A percentile compares a stretch with the other conserved stretches of the same genome.
phyloP scores from a whole-genome alignment of 164 flowering plant species.

The Kalanchoe fedtschenkoi region DNA sequence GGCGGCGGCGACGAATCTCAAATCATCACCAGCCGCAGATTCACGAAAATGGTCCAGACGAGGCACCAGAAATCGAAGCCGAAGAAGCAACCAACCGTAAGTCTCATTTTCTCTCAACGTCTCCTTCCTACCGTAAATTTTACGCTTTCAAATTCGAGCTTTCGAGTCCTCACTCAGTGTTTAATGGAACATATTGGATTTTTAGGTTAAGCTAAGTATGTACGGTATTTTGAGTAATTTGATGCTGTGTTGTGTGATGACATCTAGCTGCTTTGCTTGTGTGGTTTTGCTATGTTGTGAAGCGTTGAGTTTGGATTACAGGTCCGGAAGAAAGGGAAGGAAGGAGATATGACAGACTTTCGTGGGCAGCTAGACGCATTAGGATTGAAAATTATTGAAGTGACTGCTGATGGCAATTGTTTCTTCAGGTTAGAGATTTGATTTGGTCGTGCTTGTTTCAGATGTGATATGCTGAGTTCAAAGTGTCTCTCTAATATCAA shows the following conservation, averaged over 20 bases:
- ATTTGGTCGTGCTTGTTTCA: neutral
- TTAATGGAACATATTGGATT: neutral
- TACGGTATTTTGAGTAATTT: neutral
- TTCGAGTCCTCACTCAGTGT: neutral
- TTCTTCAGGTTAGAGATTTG: constrained; percentile 65
- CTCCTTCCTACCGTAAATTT: neutral
- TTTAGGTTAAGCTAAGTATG: neutral
- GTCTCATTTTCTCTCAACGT: neutral
- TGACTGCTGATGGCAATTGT: constrained; percentile 90
- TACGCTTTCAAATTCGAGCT: neutral
- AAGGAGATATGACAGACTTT: constrained; percentile 42
- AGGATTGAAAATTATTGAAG: constrained; percentile 58
- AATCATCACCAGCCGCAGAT: neutral
- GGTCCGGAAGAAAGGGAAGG: constrained; percentile 56
- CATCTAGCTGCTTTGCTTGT: no score
- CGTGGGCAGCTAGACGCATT: constrained; percentile 60
- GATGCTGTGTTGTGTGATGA: no score
- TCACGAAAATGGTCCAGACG: constrained; percentile 36
- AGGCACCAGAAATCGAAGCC: constrained; percentile 45
- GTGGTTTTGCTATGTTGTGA: neutral
- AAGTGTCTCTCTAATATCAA: neutral
- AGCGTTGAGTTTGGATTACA: constrained; percentile 14
- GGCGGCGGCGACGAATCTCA: neutral
- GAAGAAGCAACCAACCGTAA: constrained; percentile 30
- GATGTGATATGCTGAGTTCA: neutral